Evolutionary conservation across 805 yeast species (phyloP), one percentile per base, ranked within the genome.

Genomic region (Nakazawaea wickerhamii): DNA sequence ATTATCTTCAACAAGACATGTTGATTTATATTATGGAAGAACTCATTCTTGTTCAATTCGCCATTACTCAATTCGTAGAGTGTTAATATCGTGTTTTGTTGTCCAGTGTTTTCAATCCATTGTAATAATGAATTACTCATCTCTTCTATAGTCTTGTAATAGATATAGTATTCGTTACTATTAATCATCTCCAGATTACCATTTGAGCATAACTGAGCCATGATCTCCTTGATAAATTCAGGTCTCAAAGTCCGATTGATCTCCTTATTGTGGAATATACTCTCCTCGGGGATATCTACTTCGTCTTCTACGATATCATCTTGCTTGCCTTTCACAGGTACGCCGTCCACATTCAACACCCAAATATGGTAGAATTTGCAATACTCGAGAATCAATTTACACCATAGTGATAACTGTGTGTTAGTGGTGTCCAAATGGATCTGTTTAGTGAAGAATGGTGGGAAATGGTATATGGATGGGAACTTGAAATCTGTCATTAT

Each of bases 361-460:
- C 83, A 83, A 22, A 78, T 68, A 42, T 68, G 67, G 49, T 77
- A 63, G 42, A 59, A 64, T 49, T 74, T 68, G 51, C 95, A 81
- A 52, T 77, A 85, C 5, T 68, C 66, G 8, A 83, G 58, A 0
- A 91, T 64, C 21, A 91, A 61, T 34, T 73, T 67, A 21, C 70
- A 64, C 99, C 99, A 91, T 42, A 84, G 77, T n/a, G 71, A 70
- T 13, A 84, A 63, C 60, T 91, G 99, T 9, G 87, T 80, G 23
- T 73, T 71, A 66, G 85, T 77, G 2, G 93, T 82, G 9, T 84
- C 77, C 28, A 79, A 73, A 53, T 91, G 90, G 18, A 93, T 89
- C 62, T 91, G 99, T 47, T 78, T 72, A 7, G 98, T 93, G 64
- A 79, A 91, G 51, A 91, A 77, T 0, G 99, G 99, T 5, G 97